Conservation (phyloP, 2,329 filamentous ascomycete genomes). For the Fusarium incarnatum region DNA sequence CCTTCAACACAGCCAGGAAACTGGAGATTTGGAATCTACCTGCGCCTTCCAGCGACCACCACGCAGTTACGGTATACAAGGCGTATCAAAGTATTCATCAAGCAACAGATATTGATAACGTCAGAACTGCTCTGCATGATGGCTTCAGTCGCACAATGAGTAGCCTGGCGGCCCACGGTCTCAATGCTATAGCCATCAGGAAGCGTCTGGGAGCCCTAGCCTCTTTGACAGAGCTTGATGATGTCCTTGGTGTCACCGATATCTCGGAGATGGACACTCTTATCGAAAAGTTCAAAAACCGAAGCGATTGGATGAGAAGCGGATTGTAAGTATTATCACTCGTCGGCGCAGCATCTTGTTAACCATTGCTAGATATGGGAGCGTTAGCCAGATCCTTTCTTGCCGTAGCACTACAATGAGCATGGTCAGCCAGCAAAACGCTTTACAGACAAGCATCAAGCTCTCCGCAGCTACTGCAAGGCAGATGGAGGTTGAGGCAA, state of each 20-base stretch:
- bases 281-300: slow-evolving; percentile 71
- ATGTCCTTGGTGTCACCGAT: slow-evolving; percentile 73
- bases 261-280: slow-evolving; percentile 70
- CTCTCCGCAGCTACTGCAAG: slow-evolving; percentile 73
- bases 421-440: slow-evolving; percentile 77
- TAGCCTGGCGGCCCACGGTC: slow-evolving; percentile 61
- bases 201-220: slow-evolving; percentile 73
- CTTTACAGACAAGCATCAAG: slow-evolving; percentile 70
- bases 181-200: slow-evolving; percentile 65
- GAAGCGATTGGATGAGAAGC: slow-evolving; percentile 83
- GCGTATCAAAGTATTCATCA: slow-evolving; percentile 83
- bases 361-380: slow-evolving; percentile 68
- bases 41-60: slow-evolving; percentile 72
- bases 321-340: slow-evolving; percentile 70
- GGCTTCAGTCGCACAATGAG: slow-evolving; percentile 72
- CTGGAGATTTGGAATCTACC: slow-evolving; percentile 94
- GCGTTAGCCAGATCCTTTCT: slow-evolving; percentile 83
- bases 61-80: slow-evolving; percentile 79
- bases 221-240: slow-evolving; percentile 83
- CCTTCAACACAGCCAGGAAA: slow-evolving; percentile 82
- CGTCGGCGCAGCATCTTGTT: slow-evolving; percentile 1
- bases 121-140: slow-evolving; percentile 70
- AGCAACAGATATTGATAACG: slow-evolving; percentile 65
- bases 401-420: slow-evolving; percentile 86
- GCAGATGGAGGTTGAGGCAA: slow-evolving; percentile 79